Base-by-base conservation (phyloP, 805 yeast genomes). In the Crinitomyces ghanaensis region DNA sequence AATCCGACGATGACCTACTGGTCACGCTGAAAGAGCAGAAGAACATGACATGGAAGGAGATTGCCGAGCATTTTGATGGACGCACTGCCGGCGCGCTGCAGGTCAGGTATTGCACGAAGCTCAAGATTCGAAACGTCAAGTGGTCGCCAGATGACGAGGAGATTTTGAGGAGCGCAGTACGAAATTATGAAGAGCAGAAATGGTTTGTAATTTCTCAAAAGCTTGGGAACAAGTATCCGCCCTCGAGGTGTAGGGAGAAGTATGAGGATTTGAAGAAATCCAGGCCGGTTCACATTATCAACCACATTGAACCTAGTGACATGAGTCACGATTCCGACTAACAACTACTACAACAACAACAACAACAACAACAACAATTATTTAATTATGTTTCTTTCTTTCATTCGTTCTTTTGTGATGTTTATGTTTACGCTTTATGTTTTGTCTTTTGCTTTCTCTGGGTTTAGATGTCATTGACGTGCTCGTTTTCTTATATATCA, bases 1-100 rank as follows among this genome's bases (percentile, higher is more conserved):
- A 39, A 12, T 50, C 42, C 19, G 57, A 52, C 22, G 57, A 52
- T 36, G 38, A 33, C 9, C 39, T 43, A 16, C 38, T 52, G 12
- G 37, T 51, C 16, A 36, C 40, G 28, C 62, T 81, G 46, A 80
- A 81, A 50, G 88, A 79, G 50, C 70, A 71, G 31, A 77, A 74
- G 49, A 76, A 75, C 48, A 60, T 79, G 45, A 85, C 91, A 0
- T 81, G 93, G 93, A 70, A 79, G 50, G 84, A 79, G 42, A 80
- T 81, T 28, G 74, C 86, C 2, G 65, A 74, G 27, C 77, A 76
- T 46, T 79, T 81, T 51, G 65, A 70, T 19, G 76, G 76, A 49
- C 62, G 93, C 48, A 78, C 91, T 2, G 81, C 88, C 14, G 82
- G 80, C 45, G 85, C 88, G 1, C 77, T 88, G 40, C 91, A 80